Conservation (phyloP, 2,329 filamentous ascomycete species). For the Cytospora schulzeri region DNA sequence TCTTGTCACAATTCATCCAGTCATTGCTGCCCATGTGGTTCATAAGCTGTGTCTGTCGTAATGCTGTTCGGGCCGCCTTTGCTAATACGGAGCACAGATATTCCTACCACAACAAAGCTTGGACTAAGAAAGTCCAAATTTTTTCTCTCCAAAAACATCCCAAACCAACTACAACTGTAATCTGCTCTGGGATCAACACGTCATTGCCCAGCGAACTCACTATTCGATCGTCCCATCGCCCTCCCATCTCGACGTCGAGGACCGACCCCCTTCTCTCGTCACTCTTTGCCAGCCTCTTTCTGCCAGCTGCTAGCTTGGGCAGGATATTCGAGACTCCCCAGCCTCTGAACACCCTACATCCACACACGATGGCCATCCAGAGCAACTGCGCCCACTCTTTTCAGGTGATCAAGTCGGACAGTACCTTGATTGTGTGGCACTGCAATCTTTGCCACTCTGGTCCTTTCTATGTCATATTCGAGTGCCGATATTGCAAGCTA, state of each 20-base stretch:
- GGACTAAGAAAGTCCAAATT: constrained; percentile 13
- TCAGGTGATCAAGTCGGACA: constrained; percentile 68
- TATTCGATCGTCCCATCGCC: constrained; percentile 21
- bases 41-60: not conserved
- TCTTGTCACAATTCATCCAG: constrained; percentile 1
- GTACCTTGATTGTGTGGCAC: constrained; percentile 64
- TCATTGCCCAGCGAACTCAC: constrained; percentile 16
- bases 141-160: constrained; percentile 16
- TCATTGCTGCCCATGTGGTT: constrained; percentile 6
- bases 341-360: constrained; percentile 9
- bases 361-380: constrained; percentile 53
- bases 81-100: not conserved
- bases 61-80: not conserved
- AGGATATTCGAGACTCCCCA: not conserved
- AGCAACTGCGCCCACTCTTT: constrained; percentile 64
- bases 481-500: constrained; percentile 69
- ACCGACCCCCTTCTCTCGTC: constrained; percentile 4
- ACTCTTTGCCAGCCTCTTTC: constrained; percentile 10
- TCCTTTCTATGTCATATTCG: constrained; percentile 69
- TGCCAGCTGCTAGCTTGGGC: constrained; percentile 15
- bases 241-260: constrained; percentile 5
- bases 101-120: not conserved
- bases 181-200: constrained; percentile 14
- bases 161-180: constrained; percentile 13
- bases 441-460: constrained; percentile 67